Evolutionary conservation across 2,329 filamentous ascomycete species (phyloP), one percentile per base, ranked within the genome.

Genomic region (Furcasterigmium furcatum): DNA sequence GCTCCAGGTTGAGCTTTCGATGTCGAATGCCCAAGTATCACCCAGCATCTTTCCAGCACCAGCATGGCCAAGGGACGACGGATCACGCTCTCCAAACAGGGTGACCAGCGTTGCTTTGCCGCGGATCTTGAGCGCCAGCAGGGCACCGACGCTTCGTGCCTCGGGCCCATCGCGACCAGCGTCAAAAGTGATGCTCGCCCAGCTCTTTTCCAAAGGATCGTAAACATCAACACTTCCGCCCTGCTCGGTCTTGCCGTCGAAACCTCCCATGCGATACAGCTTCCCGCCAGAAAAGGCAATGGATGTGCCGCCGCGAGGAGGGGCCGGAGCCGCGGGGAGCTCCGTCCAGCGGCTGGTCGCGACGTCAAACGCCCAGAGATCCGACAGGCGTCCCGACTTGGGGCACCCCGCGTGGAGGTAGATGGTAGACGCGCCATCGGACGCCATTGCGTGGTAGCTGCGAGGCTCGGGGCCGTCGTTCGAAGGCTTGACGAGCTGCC

Each of bases 361-460:
- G 9, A 80, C 22, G 39, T 73, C 67, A 57, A 85, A 86, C 0
- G 69, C 65, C 83, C 83, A 86, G 2, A 85, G 62, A 55, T 87
- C 82, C 0, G 67, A 63, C 1, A 85, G 63, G 0, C 82, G 68
- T 2, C 78, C 82, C 4, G 65, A 67, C 18, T 72, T 71, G 0
- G 80, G 77, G 48, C 81, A 86, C 1, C 82, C 82, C 2, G 80
- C 78, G 53, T 86, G 82, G 12, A 86, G 32, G 57, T 72, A 85
- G 22, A 86, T 56, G 0, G 61, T 76, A 14, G 71, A 65, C 0
- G 19, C 30, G 14, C 55, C 53, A 41, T 64, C 67, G 1, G 69
- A 61, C n/a, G 71, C 55, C 24, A 65, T 59, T 42, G 65, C 63
- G 57, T 86, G 82, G 52, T 85, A 85, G 60, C 79, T 84, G 24